Conservation (phyloP, 441 rosid genomes). For the Dalechampia spathulata region DNA sequence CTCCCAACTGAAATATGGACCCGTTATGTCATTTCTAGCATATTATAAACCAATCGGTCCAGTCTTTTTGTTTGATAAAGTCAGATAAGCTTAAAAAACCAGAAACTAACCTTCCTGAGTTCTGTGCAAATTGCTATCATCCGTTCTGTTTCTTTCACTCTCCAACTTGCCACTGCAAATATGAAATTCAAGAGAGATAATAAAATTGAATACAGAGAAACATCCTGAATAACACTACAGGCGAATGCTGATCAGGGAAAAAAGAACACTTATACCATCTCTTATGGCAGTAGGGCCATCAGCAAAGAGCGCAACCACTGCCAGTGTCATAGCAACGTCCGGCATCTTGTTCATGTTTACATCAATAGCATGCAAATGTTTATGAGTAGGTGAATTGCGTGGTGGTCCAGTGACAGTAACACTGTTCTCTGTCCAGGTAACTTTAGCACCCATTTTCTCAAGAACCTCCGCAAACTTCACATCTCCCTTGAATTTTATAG, state of each 20-base stretch:
- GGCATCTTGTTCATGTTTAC: constrained; percentile 99
- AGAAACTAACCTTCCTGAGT: constrained; percentile 61
- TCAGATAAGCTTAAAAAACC: not conserved
- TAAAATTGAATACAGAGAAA: not conserved
- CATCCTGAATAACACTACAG: not conserved
- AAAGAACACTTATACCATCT: constrained; percentile 52
- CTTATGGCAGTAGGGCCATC: constrained; percentile 94
- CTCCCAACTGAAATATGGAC: constrained; percentile 61
- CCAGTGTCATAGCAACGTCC: constrained; percentile 97
- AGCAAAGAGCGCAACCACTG: constrained; percentile 89
- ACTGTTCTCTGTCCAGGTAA: constrained; percentile 82
- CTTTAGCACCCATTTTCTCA: constrained; percentile 92
- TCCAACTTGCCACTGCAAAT: constrained; percentile 91
- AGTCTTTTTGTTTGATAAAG: too few relatives aligned
- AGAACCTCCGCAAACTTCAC: constrained; percentile 92
- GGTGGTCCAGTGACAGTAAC: constrained; percentile 89
- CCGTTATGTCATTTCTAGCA: not conserved
- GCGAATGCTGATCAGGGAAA: not conserved
- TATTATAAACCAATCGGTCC: not conserved
- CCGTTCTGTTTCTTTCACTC: constrained; percentile 96
- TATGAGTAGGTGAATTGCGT: constrained; percentile 57
- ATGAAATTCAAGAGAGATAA: not conserved
- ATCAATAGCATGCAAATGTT: constrained; percentile 66
- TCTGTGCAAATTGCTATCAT: constrained; percentile 98
- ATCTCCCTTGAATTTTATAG: constrained; percentile 54